A percentile compares a stretch with the other conserved stretches of the same genome.
Conservation (phyloP, 352 stramenopile species). For the Phytopythium mirpurense region DNA sequence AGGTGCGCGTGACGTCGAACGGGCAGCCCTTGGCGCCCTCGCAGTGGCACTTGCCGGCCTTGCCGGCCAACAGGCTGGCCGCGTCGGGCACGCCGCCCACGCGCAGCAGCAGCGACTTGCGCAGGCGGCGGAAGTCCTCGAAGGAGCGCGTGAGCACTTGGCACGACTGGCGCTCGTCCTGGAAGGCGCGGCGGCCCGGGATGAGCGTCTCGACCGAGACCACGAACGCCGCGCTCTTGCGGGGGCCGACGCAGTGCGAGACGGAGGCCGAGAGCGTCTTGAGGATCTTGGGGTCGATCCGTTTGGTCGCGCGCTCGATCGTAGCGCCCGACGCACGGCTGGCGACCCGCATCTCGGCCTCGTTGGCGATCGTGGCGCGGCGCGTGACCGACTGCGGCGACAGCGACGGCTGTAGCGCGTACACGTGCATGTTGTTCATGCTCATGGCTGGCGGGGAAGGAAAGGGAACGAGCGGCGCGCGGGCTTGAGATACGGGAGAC, state of each 20-base stretch:
- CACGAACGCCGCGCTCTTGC: conserved; percentile 74
- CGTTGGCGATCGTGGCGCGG: conserved; percentile 32
- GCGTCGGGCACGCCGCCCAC: conserved; percentile 44
- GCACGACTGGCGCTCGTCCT: conserved; percentile 62
- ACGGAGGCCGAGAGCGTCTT: conserved; percentile 76
- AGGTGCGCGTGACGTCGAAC: conserved; percentile 67
- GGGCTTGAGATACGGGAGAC: background rate
- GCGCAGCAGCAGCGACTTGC: conserved; percentile 62
- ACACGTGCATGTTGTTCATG: conserved; percentile 28
- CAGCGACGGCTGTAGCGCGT: conserved; percentile 31
- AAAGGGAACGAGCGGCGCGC: background rate
- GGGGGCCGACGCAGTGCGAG: conserved; percentile 55
- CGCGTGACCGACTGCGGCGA: conserved; percentile 35
- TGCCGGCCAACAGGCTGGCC: conserved; percentile 22
- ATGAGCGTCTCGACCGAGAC: conserved; percentile 75
- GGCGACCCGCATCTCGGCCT: conserved; percentile 18
- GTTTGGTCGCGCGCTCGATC: conserved; percentile 39
- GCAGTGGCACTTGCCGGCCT: conserved; percentile 49
- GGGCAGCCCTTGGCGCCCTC: conserved; percentile 50
- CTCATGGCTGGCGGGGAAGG: conserved; percentile 4
- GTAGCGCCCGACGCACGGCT: conserved; percentile 16
- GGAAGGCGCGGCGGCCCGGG: conserved; percentile 42
- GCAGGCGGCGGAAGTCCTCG: conserved; percentile 72
- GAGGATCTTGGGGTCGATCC: conserved; percentile 74
- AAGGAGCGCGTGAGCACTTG: conserved; percentile 69